A percentile compares a stretch with the other conserved stretches of the same genome.
phyloP scores from a whole-genome alignment of 768 basidiomycete genomes.

The Mycena galopus region DNA sequence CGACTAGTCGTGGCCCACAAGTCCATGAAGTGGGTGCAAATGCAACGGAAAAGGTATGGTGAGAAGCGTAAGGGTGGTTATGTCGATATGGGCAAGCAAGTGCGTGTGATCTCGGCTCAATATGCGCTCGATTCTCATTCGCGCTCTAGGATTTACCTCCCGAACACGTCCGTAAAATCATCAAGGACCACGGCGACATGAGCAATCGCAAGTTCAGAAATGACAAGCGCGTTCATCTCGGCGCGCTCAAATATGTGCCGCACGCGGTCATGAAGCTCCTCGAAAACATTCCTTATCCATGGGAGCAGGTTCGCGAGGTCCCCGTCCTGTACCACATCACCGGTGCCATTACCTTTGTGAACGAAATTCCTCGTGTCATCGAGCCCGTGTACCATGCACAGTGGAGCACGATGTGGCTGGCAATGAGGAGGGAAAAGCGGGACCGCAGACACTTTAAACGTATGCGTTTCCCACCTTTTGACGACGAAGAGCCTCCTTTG shows the following conservation, averaged over 20 bases:
- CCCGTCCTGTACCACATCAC: constrained; percentile 99
- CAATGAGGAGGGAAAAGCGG: constrained; percentile 98
- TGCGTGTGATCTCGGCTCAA: constrained; percentile 55
- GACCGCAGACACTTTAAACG: constrained; percentile 99
- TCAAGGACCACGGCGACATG: constrained; percentile 99
- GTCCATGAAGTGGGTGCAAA: constrained; percentile 95
- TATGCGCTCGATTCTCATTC: constrained; percentile 39
- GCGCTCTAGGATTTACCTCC: constrained; percentile 86
- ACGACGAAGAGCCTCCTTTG: constrained; percentile 98
- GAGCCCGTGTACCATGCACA: constrained; percentile 99
- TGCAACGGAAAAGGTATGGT: constrained; percentile 93
- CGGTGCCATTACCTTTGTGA: constrained; percentile 99
- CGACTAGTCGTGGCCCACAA: constrained; percentile 82
- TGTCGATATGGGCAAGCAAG: constrained; percentile 94
- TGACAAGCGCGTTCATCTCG: constrained; percentile 99
- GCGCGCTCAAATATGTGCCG: constrained; percentile 97
- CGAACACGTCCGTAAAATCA: constrained; percentile 98
- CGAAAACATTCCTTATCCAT: constrained; percentile 97
- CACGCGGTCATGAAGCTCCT: constrained; percentile 99
- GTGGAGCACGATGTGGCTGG: constrained; percentile 99
- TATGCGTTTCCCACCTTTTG: constrained; percentile 99
- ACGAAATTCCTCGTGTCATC: constrained; percentile 96
- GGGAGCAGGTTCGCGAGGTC: constrained; percentile 99
- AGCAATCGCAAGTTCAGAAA: constrained; percentile 99
- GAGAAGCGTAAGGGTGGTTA: constrained; percentile 91